These are phyloP conservation scores for Cyberlindnera maclurae DNA, from an alignment of 805 yeast species.

Conservation along the genomic window DNA sequence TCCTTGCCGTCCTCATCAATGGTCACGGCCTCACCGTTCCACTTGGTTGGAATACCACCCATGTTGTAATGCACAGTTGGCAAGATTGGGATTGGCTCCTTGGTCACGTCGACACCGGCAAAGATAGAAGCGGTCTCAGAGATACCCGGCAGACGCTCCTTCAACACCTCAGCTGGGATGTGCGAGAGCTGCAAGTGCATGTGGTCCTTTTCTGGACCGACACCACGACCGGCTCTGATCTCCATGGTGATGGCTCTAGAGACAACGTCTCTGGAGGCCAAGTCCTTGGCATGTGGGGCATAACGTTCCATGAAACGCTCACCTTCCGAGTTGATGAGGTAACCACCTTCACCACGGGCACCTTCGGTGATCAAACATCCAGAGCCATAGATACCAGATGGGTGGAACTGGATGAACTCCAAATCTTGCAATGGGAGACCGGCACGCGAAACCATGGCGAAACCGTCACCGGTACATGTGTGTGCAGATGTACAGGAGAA, in stretches of 20 bases:
- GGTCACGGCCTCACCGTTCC: slow-evolving; percentile 91
- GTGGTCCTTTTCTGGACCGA: slow-evolving; percentile 93
- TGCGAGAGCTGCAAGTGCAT: slow-evolving; percentile 91
- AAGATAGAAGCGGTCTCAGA: slow-evolving; percentile 97
- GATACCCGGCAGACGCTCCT: slow-evolving; percentile 97
- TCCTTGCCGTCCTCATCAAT: slow-evolving; percentile 84
- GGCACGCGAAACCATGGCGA: slow-evolving; percentile 97
- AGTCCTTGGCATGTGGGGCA: slow-evolving; percentile 97
- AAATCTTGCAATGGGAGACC: slow-evolving; percentile 96
- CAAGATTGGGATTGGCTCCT: slow-evolving; percentile 96
- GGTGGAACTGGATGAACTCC: slow-evolving; percentile 98
- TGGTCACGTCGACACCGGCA: slow-evolving; percentile 99
- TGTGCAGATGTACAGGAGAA: slow-evolving; percentile 99
- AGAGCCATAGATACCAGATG: slow-evolving; percentile 98
- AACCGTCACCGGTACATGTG: slow-evolving; percentile 99
- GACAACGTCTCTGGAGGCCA: slow-evolving; percentile 97
- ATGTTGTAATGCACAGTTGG: slow-evolving; percentile 99
- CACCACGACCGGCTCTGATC: slow-evolving; percentile 98
- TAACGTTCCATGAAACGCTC: slow-evolving; percentile 99
- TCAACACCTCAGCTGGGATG: slow-evolving; percentile 82
- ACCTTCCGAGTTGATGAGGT: slow-evolving; percentile 91
- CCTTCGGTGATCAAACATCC: slow-evolving; percentile 99
- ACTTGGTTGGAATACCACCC: slow-evolving; percentile 99
- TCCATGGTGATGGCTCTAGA: slow-evolving; percentile 98
- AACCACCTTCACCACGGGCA: slow-evolving; percentile 99